Evolutionary conservation across 371 early-diverging fungal species (phyloP), one percentile per base, ranked within the genome.

Genomic region (Rhizopus delemar): DNA sequence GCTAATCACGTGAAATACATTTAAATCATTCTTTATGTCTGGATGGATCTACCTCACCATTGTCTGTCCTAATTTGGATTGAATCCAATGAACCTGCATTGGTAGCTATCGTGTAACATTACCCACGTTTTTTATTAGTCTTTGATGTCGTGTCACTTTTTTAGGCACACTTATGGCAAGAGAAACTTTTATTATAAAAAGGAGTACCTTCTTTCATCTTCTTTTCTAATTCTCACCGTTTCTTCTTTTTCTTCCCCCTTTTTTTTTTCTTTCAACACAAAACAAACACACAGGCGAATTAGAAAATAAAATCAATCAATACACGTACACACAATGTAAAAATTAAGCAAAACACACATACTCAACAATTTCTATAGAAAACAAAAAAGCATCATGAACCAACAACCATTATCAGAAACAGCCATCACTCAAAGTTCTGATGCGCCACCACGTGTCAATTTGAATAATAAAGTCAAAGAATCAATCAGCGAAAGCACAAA

Each of bases 231-330:
- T 43, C 43, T 43, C n/a, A 8, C 29, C 29, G 16, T 29, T 29
- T 29, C 4, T 48, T 48, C 15, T 28, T 29, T 48, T 48, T 29
- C 31, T 29, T 28, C 28, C 29, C 12, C 4, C 6, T 15, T 48
- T 43, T 43, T n/a, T 2, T 28, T 48, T 58, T 38, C 48, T 56
- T 52, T 66, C 67, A 54, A 58, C 45, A 66, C 48, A 56, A 41
- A 15, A 52, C 51, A 38, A 32, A 34, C 11, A 13, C 7, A 39
- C 33, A 57, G 22, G 6, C 7, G 8, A 22, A 22, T 22, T 22
- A 22, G 22, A 22, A 22, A 22, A 22, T 22, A 22, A 22, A 22
- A 22, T 22, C 22, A 22, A 22, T 22, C 2, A 22, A 22, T 22
- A 22, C 22, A 22, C 22, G 22, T 22, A 22, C 22, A 22, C 2